phyloP scores from a whole-genome alignment of 305 asterid genomes.

The Stenogyne calaminthoides region DNA sequence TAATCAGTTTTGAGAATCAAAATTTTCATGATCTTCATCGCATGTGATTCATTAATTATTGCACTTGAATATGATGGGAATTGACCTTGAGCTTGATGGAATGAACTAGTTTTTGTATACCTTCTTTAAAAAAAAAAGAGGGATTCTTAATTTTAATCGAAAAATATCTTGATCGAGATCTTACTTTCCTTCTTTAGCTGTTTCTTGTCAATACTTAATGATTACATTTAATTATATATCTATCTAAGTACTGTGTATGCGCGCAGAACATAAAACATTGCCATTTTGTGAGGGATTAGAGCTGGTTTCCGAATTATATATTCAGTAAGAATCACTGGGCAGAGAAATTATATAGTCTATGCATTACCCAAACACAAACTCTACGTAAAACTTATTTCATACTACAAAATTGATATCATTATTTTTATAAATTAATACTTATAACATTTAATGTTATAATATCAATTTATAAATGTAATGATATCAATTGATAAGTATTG shows the following conservation, averaged over 20 bases:
- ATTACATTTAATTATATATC: background rate
- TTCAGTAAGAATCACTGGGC: background rate
- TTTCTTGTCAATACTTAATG: background rate
- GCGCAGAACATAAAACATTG: background rate
- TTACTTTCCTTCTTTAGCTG: background rate
- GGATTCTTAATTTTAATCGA: background rate
- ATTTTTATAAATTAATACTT: no score
- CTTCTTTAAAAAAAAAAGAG: background rate
- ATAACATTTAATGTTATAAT: no score
- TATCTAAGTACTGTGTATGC: background rate
- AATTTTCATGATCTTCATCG: background rate
- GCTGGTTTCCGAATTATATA: background rate
- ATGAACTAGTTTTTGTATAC: background rate
- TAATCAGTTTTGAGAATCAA: background rate
- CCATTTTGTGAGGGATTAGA: background rate
- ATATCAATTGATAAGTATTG: no score
- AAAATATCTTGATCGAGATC: background rate
- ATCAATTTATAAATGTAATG: no score
- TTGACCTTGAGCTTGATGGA: background rate
- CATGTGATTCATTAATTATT: background rate
- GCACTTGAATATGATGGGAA: background rate
- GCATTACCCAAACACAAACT: no score
- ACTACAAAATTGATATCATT: no score
- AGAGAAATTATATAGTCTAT: no score
- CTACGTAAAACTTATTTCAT: no score